phyloP scores from a whole-genome alignment of 306 rosid species.

The Lotus japonicus region DNA sequence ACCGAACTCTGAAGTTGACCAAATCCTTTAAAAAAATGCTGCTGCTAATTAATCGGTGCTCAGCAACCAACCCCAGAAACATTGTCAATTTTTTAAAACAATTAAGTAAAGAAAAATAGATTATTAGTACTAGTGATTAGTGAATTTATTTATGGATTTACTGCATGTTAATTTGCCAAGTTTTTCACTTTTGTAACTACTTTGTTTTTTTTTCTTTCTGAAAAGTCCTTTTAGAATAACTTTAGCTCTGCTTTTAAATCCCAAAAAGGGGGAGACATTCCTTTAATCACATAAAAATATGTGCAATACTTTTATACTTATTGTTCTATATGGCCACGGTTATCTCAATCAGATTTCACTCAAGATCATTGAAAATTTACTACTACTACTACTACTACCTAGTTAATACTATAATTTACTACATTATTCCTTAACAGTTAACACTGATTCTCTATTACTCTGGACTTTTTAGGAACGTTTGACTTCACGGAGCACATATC shows the following conservation, averaged over 20 bases:
- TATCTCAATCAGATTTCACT: too few species aligned
- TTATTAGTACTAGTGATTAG: too few species aligned
- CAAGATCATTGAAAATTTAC: too few species aligned
- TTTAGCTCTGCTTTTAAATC: conserved; percentile 16
- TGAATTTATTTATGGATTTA: not conserved
- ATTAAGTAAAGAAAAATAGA: too few species aligned
- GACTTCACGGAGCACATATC: conserved; percentile 51
- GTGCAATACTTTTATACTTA: conserved; percentile 16
- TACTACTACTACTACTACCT: too few species aligned
- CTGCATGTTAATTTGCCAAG: not conserved
- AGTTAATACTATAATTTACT: too few species aligned
- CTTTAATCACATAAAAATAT: conserved; percentile 30
- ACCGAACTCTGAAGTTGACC: not conserved
- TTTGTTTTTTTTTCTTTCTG: conserved; percentile 13
- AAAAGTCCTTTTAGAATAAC: conserved; percentile 9
- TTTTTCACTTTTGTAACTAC: not conserved
- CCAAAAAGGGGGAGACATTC: conserved; percentile 21
- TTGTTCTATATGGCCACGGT: not conserved
- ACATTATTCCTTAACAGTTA: too few species aligned
- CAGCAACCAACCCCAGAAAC: not conserved
- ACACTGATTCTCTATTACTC: not conserved
- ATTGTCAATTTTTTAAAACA: not conserved
- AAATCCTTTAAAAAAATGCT: not conserved
- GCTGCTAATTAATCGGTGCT: not conserved
- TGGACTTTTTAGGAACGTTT: conserved; percentile 50